Evolutionary conservation across 169 alveolate genomes (phyloP).

Genomic region (Plasmodium sp.): DNA sequence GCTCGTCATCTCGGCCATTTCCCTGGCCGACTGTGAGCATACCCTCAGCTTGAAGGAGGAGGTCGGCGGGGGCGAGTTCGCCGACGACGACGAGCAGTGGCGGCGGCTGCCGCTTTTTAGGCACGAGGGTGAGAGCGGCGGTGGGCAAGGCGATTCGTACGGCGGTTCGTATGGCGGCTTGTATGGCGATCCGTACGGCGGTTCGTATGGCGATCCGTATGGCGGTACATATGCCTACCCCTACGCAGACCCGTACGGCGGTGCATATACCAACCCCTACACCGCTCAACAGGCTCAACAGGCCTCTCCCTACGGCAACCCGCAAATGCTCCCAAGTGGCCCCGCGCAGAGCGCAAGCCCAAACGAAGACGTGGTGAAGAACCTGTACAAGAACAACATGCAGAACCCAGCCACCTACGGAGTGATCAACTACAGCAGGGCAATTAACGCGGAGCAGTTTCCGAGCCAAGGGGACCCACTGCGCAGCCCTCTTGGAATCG

Average conservation of each 20-base stretch:
- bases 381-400: slow-evolving; percentile 38
- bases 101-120: slow-evolving; percentile 23
- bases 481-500: background rate
- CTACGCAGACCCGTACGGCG: no score
- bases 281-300: background rate
- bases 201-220: background rate
- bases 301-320: background rate
- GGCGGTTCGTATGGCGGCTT: background rate
- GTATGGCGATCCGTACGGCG: background rate
- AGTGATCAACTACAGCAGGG: background rate
- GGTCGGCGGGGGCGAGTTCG: background rate
- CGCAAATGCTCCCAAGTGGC: background rate
- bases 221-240: background rate
- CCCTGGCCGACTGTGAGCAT: slow-evolving; percentile 50
- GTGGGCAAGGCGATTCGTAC: background rate
- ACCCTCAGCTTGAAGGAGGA: slow-evolving; percentile 47
- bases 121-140: background rate
- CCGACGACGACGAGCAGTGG: slow-evolving; percentile 46
- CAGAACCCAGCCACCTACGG: slow-evolving; percentile 25
- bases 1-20: slow-evolving; percentile 53
- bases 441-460: background rate
- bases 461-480: background rate
- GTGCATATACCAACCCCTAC: background rate
- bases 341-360: background rate
- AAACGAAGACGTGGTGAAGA: slow-evolving; percentile 18